Evolutionary conservation across 73 alveolate genomes (phyloP).

Genomic region (Tetrahymena elliotti): DNA sequence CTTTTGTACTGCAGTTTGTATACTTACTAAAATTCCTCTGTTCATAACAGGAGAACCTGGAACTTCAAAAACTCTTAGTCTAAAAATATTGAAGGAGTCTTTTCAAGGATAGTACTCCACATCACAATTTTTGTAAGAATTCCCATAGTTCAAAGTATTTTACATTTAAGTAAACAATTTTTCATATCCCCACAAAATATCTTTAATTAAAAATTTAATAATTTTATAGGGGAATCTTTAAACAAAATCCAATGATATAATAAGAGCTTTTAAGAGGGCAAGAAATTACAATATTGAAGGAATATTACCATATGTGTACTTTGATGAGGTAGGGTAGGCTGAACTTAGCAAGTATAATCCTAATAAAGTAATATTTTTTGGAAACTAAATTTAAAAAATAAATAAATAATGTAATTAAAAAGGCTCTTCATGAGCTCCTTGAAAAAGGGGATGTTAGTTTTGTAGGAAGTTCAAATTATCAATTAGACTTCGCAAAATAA

Average conservation of each 20-base stretch:
- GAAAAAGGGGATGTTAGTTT: constrained; percentile 30
- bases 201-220: neutral
- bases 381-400: too few relatives aligned
- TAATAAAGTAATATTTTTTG: neutral
- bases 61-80: constrained; percentile 50
- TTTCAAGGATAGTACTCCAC: constrained; percentile 43
- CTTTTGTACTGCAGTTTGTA: constrained; percentile 45
- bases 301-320: constrained; percentile 5
- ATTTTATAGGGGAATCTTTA: neutral
- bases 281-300: neutral
- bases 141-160: neutral
- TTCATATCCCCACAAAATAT: neutral
- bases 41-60: constrained; percentile 71
- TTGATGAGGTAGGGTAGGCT: constrained; percentile 30
- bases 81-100: constrained; percentile 14
- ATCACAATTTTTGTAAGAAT: constrained; percentile 6
- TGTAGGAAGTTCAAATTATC: constrained; percentile 41
- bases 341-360: constrained; percentile 9
- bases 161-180: neutral
- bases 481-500: constrained; percentile 60
- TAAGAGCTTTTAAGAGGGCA: constrained; percentile 12
- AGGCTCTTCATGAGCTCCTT: neutral
- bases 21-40: constrained; percentile 45
- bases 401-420: neutral
- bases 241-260: neutral